Percentiles rank a stretch among this genome's conserved stretches.
Evolutionary conservation across 768 basidiomycete genomes (phyloP).

Genomic region (Lactarius hengduanensis): DNA sequence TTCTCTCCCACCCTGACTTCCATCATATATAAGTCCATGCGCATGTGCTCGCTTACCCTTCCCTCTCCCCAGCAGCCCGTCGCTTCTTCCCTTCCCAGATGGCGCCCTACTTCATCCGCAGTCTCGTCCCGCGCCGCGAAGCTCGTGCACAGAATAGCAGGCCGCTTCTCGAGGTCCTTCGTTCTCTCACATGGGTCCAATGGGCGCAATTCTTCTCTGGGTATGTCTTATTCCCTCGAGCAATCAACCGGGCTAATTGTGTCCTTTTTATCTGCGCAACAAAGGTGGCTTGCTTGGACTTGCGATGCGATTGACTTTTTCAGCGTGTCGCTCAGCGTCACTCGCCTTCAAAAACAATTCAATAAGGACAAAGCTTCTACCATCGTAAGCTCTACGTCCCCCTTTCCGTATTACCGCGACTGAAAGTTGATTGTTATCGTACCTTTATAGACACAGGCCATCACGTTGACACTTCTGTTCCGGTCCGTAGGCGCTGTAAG

Average conservation of each 20-base stretch:
- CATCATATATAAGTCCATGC: neutral
- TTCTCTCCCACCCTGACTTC: neutral
- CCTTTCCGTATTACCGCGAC: neutral
- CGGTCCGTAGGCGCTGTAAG: constrained; percentile 71
- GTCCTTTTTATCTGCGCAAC: neutral
- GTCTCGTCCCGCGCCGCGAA: constrained; percentile 24
- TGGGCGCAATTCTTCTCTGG: constrained; percentile 56
- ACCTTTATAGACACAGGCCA: constrained; percentile 59
- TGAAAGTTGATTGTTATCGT: neutral
- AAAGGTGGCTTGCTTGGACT: constrained; percentile 82
- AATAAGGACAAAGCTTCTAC: constrained; percentile 36
- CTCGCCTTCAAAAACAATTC: constrained; percentile 50
- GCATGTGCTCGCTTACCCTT: neutral
- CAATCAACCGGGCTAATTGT: neutral
- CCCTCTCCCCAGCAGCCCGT: neutral
- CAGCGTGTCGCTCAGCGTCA: constrained; percentile 64
- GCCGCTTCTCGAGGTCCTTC: constrained; percentile 44
- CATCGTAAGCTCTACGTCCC: constrained; percentile 41
- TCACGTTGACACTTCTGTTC: constrained; percentile 91
- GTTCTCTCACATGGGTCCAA: constrained; percentile 47
- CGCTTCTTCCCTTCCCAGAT: constrained; percentile 7
- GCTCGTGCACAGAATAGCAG: constrained; percentile 20
- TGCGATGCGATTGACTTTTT: constrained; percentile 89
- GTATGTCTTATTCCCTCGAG: constrained; percentile 32
- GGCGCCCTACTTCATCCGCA: constrained; percentile 29